Evolutionary conservation across 2,329 filamentous ascomycete genomes (phyloP).

Genomic region (Fusarium coffeatum): DNA sequence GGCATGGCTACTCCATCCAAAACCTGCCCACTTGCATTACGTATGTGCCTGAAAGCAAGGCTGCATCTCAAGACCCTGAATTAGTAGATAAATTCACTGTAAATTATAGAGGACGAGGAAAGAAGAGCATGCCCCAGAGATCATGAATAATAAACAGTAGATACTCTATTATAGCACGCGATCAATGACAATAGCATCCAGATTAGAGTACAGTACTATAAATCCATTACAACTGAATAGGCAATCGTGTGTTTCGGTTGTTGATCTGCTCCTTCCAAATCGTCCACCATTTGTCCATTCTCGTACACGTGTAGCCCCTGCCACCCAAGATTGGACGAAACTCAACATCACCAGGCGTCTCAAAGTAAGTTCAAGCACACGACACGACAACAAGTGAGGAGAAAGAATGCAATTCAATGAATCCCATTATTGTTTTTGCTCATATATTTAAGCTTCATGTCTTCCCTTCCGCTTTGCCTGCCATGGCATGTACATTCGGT

Average conservation of each 20-base stretch:
- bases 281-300: slow-evolving; percentile 19
- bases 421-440: background rate
- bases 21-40: slow-evolving; percentile 3
- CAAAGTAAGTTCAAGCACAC: slow-evolving; percentile 34
- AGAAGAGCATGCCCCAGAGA: background rate
- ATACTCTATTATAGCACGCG: background rate
- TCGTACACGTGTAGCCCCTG: slow-evolving; percentile 43
- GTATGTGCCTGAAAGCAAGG: slow-evolving; percentile 13
- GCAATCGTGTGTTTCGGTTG: background rate
- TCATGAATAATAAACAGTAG: background rate
- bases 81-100: background rate
- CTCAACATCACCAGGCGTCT: slow-evolving; percentile 31
- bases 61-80: slow-evolving; percentile 27
- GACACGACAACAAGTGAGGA: slow-evolving; percentile 22
- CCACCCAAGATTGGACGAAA: slow-evolving; percentile 42
- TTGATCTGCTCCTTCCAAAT: slow-evolving; percentile 5
- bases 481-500: background rate
- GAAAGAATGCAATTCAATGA: slow-evolving; percentile 1
- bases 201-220: background rate
- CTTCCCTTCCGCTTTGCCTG: background rate
- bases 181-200: background rate
- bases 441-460: slow-evolving; percentile 11
- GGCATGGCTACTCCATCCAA: slow-evolving; percentile 12
- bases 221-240: background rate
- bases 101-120: background rate